Conservation (phyloP, 1,284 basidiomycete genomes). For the Ceratobasidium sp. region DNA sequence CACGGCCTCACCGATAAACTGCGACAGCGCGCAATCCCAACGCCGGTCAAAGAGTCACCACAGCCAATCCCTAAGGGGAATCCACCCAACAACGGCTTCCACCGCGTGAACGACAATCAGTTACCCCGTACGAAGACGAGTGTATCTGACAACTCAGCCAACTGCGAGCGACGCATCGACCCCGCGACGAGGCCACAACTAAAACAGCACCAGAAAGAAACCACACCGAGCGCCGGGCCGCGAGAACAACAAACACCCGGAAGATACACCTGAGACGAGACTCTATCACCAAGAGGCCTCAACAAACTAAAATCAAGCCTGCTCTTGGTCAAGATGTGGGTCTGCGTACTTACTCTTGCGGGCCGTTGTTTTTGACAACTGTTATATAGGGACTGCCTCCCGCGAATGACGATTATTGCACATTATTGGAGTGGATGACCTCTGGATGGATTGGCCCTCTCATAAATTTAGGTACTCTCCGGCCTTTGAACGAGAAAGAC, state of each 20-base stretch:
- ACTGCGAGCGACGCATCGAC: too few relatives aligned
- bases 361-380: neutral
- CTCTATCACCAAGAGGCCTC: conserved; percentile 52
- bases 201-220: conserved; percentile 6
- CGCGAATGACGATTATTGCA: conserved; percentile 36
- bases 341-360: conserved; percentile 56
- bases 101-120: too few relatives aligned
- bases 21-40: too few relatives aligned
- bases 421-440: conserved; percentile 35
- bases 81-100: too few relatives aligned
- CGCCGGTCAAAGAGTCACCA: too few relatives aligned
- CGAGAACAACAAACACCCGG: conserved; percentile 59
- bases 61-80: too few relatives aligned
- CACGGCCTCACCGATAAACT: too few relatives aligned
- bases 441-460: conserved; percentile 40
- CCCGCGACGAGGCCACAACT: neutral
- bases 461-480: conserved; percentile 24
- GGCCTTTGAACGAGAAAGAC: conserved; percentile 35
- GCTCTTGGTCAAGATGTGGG: conserved; percentile 70
- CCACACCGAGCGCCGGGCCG: neutral
- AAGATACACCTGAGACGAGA: conserved; percentile 71
- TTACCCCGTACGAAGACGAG: too few relatives aligned
- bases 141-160: too few relatives aligned
- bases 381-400: conserved; percentile 18
- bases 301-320: conserved; percentile 51